phyloP scores from a whole-genome alignment of 129 eudicot genomes.

The Oenanthe sinensis region DNA sequence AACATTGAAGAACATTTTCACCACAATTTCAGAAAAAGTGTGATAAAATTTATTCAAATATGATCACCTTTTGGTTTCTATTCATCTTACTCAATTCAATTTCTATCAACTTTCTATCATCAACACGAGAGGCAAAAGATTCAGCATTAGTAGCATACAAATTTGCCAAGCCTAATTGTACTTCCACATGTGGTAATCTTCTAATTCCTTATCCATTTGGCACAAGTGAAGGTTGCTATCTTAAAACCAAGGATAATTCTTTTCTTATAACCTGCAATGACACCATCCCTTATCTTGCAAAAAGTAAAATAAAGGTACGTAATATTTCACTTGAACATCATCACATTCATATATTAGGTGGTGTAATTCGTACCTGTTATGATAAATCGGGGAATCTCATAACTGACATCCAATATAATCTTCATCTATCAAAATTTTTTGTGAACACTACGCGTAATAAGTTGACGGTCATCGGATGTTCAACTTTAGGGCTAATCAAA shows the following conservation, averaged over 20 bases:
- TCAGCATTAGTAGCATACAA: no score
- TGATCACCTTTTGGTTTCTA: no score
- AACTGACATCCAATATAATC: no score
- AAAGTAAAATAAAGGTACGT: not conserved
- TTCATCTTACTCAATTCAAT: no score
- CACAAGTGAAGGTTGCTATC: conserved; percentile 11
- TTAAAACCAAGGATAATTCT: not conserved
- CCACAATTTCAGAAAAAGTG: no score
- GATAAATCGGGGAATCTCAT: no score
- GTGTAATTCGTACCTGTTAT: no score
- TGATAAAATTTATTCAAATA: no score
- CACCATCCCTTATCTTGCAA: conserved; percentile 9
- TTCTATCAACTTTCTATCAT: no score
- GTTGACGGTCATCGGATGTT: not conserved
- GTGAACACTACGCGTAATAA: not conserved
- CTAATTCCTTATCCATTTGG: conserved; percentile 28
- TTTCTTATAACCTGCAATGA: conserved; percentile 19
- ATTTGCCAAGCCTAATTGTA: not conserved
- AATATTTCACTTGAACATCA: conserved; percentile 10
- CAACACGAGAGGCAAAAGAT: no score
- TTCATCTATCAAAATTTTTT: not conserved
- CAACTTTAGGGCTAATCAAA: not conserved
- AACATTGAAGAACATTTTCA: no score
- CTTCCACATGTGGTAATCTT: conserved; percentile 12
- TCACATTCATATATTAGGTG: no score